Base-by-base conservation (phyloP, 2,329 filamentous ascomycete genomes). In the Xylariaceae sp. region DNA sequence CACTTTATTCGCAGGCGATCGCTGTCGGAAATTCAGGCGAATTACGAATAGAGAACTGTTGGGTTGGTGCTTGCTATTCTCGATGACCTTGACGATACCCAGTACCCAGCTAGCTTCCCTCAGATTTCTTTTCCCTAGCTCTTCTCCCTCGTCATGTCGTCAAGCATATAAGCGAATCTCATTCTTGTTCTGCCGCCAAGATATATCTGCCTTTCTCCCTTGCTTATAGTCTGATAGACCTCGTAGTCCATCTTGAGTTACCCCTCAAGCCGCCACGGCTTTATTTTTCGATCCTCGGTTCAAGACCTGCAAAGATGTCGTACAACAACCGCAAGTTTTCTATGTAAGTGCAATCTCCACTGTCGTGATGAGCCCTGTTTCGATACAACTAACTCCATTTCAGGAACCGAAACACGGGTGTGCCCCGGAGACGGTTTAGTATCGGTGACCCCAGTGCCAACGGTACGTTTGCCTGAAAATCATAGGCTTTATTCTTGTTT, bases 321-420 rank as follows among this genome's bases (percentile, higher is more conserved):
- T 80, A 80, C 60, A 69, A 71, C 64, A 75, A 75, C 52, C 79
- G 82, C 70, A 83, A 83, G 65, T 85, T 85, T 68, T 83, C 80
- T 55, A 84, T 85, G 62, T 63, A 62, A 62, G 61, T 51, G 35
- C 5, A n/a, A 42, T 32, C 41, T 44, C 19, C 32, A 44, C 19
- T 38, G 22, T 27, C 7, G 22, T 27, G 22, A 7, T 27, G 7
- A 27, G 22, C 22, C 22, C 7, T 27, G 22, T 5, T 27, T 5
- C 7, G 22, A 27, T 27, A 7, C 4, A 7, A 27, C 54, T 57
- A 40, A 55, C 45, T 14, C 27, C 32, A 30, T 43, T 32, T 52
- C 35, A 64, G 62, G 70, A 84, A 85, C 69, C 75, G 81, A 62
- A 80, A 83, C 63, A 83, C 82, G 45, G 82, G 82, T 60, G 75